These are phyloP conservation scores for Populus euphratica DNA, from an alignment of 345 rosid species.

Conservation along the genomic window DNA sequence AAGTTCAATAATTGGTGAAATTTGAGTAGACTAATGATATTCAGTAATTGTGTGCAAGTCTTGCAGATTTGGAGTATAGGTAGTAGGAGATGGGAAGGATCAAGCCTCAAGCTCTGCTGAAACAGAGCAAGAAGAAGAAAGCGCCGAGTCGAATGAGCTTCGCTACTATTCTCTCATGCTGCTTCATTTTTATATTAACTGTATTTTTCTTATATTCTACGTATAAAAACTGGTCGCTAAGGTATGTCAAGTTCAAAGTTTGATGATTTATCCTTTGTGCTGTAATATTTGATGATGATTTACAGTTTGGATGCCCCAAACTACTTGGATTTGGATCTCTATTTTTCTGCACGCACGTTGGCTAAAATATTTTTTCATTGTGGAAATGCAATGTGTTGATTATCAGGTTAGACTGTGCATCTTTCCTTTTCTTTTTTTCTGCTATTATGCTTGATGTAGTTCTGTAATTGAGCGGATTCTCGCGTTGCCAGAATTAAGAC, in stretches of 20 bases:
- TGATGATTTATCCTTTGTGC: not conserved
- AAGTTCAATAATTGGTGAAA: not conserved
- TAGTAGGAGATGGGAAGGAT: conserved; percentile 55
- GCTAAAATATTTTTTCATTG: not conserved
- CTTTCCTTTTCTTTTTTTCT: not conserved
- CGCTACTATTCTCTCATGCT: conserved; percentile 41
- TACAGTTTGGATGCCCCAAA: not conserved
- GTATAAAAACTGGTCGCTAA: conserved; percentile 53
- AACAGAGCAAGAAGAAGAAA: conserved; percentile 78
- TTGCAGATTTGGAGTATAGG: not conserved
- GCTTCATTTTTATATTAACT: conserved; percentile 41
- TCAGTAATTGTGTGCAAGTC: not conserved
- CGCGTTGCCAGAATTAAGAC: too few relatives aligned
- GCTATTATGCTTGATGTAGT: not conserved
- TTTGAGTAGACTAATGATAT: not conserved
- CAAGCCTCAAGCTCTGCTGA: conserved; percentile 69
- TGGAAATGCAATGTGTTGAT: not conserved
- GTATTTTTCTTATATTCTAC: conserved; percentile 54
- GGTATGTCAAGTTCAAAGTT: conserved; percentile 31
- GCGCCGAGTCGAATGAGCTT: conserved; percentile 55
- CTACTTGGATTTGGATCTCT: not conserved
- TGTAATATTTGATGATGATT: not conserved
- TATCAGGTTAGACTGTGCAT: not conserved
- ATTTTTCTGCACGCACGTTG: not conserved
- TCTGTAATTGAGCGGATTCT: not conserved